Percentiles rank a stretch among this genome's conserved stretches.
phyloP scores from a whole-genome alignment of 805 yeast genomes.

The Zygosaccharomyces lentus region DNA sequence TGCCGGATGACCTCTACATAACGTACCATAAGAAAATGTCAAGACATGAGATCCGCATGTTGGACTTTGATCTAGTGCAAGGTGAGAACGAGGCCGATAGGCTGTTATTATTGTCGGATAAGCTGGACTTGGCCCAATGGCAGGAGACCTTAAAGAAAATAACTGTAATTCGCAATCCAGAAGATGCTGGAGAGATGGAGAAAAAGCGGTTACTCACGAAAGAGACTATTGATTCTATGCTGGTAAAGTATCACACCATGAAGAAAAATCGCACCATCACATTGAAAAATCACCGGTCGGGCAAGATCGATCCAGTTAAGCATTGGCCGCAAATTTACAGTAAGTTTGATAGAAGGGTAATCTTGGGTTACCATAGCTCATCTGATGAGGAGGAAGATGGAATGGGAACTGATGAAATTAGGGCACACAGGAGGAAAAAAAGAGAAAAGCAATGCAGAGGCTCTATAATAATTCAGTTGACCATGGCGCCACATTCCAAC shows the following conservation, averaged over 20 bases:
- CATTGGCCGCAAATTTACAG: conserved; percentile 21
- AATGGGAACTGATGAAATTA: conserved; percentile 19
- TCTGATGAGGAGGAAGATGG: conserved; percentile 32
- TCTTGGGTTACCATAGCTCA: conserved; percentile 28
- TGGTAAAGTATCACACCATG: conserved; percentile 29
- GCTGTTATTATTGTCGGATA: conserved; percentile 38
- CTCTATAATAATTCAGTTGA: conserved; percentile 23
- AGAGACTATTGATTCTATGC: conserved; percentile 39
- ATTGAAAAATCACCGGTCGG: conserved; percentile 15
- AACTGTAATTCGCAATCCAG: conserved; percentile 46
- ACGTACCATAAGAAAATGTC: conserved; percentile 56
- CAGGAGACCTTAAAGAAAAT: conserved; percentile 41
- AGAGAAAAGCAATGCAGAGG: conserved; percentile 23
- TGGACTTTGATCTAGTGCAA: conserved; percentile 45
- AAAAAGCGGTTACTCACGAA: conserved; percentile 51
- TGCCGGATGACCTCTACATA: conserved; percentile 43
- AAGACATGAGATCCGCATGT: conserved; percentile 60
- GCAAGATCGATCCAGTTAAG: conserved; percentile 17
- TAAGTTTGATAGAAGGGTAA: conserved; percentile 19
- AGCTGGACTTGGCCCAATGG: conserved; percentile 48
- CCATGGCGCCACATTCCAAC: conserved; percentile 4
- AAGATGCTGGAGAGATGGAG: conserved; percentile 47
- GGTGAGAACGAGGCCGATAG: conserved; percentile 55
- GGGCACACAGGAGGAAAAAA: conserved; percentile 15
- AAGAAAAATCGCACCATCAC: conserved; percentile 21